Evolutionary conservation across 495 filamentous ascomycete species (phyloP).

Genomic region (Hypoxylon cercidicola): DNA sequence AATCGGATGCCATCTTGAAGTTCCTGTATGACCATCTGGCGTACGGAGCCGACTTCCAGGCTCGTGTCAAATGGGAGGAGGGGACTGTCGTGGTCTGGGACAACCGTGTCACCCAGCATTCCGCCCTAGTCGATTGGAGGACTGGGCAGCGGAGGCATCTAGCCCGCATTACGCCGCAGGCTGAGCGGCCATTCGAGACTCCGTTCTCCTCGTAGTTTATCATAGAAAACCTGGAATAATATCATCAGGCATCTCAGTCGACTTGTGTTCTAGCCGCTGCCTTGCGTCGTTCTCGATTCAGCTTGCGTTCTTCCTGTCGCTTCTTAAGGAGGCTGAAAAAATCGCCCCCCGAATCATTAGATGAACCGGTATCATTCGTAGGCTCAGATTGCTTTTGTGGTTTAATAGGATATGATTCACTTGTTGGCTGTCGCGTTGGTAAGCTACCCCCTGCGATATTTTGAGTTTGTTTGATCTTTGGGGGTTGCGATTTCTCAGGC

Average conservation of each 20-base stretch:
- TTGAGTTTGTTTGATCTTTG: constrained; percentile 1
- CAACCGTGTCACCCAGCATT: constrained; percentile 82
- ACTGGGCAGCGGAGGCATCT: constrained; percentile 82
- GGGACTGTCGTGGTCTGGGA: constrained; percentile 92
- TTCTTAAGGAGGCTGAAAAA: constrained; percentile 37
- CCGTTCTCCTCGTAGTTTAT: constrained; percentile 59
- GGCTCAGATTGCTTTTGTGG: not conserved
- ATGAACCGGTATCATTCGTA: constrained; percentile 9
- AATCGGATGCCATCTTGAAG: constrained; percentile 81
- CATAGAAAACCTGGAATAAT: constrained; percentile 46
- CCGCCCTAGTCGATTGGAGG: constrained; percentile 82
- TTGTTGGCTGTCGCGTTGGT: constrained; percentile 7
- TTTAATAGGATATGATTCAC: not conserved
- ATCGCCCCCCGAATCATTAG: constrained; percentile 24
- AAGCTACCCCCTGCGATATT: constrained; percentile 9
- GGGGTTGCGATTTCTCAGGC: not conserved
- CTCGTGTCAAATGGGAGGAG: constrained; percentile 83
- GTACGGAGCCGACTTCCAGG: constrained; percentile 86
- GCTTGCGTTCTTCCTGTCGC: constrained; percentile 41
- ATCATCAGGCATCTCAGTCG: constrained; percentile 27
- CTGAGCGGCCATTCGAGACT: constrained; percentile 78
- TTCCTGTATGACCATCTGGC: constrained; percentile 91
- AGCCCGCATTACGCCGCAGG: constrained; percentile 86
- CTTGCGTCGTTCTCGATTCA: constrained; percentile 37
- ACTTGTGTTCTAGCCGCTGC: constrained; percentile 17